phyloP scores from a whole-genome alignment of 2,329 filamentous ascomycete genomes.

The Fusarium citri region DNA sequence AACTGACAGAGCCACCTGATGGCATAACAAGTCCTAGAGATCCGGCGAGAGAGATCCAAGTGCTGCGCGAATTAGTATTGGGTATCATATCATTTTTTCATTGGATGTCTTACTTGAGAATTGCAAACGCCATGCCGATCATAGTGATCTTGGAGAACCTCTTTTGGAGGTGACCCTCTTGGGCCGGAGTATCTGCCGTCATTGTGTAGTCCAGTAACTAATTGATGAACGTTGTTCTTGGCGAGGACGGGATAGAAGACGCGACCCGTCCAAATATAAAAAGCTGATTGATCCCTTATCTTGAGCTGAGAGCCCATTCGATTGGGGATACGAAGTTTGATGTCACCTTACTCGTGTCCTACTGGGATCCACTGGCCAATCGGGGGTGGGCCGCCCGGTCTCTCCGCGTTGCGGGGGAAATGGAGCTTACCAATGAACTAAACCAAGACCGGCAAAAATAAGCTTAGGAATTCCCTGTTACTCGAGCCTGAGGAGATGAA shows the following conservation, averaged over 20 bases:
- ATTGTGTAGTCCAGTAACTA: slow-evolving; percentile 8
- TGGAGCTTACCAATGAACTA: slow-evolving; percentile 12
- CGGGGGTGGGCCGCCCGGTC: slow-evolving; percentile 4
- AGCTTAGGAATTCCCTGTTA: slow-evolving; percentile 20
- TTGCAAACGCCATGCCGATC: slow-evolving; percentile 56
- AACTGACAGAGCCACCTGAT: slow-evolving; percentile 56
- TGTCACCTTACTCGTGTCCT: slow-evolving; percentile 6
- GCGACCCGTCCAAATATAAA: slow-evolving; percentile 9
- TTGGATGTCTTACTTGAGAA: slow-evolving; percentile 51
- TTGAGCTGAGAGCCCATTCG: neutral
- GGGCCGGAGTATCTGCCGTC: slow-evolving; percentile 3
- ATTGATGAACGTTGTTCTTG: neutral
- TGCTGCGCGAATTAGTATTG: slow-evolving; percentile 30
- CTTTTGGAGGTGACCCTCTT: slow-evolving; percentile 39
- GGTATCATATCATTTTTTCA: neutral
- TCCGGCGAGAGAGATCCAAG: slow-evolving; percentile 55
- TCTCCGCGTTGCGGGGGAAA: slow-evolving; percentile 28
- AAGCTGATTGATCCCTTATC: neutral
- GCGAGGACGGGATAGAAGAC: neutral
- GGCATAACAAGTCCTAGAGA: slow-evolving; percentile 57
- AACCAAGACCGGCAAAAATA: slow-evolving; percentile 18
- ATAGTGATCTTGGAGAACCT: slow-evolving; percentile 42
- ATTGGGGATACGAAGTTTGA: neutral
- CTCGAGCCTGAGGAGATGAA: neutral
- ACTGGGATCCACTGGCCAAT: slow-evolving; percentile 8